A percentile compares a stretch with the other conserved stretches of the same genome.
phyloP scores from a whole-genome alignment of 257 asterid genomes.

The Solanum rostratum region DNA sequence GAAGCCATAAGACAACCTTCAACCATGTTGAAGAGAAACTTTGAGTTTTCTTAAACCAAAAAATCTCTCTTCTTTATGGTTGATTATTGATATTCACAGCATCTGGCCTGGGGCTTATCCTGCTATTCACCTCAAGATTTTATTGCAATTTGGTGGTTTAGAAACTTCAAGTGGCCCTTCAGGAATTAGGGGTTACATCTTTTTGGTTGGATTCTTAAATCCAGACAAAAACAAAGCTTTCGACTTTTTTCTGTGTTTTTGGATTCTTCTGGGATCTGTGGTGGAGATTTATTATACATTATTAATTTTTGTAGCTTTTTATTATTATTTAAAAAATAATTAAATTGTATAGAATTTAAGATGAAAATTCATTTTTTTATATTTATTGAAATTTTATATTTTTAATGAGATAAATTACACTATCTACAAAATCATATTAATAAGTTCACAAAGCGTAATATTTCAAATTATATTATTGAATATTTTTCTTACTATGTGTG shows the following conservation, averaged over 20 bases:
- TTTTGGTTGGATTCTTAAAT: conserved; percentile 5
- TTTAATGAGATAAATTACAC: no score
- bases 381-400: no score
- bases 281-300: background rate
- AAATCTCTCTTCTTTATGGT: background rate
- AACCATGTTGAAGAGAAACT: conserved; percentile 24
- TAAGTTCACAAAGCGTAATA: no score
- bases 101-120: conserved; percentile 28
- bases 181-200: background rate
- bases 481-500: no score
- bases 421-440: no score
- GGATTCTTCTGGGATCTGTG: background rate
- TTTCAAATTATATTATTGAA: no score
- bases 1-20: conserved; percentile 72
- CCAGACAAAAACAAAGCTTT: background rate
- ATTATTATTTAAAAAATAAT: no score
- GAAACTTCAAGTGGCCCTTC: background rate
- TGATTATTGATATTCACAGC: background rate
- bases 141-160: conserved; percentile 4
- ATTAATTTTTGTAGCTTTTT: no score
- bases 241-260: background rate
- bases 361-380: no score
- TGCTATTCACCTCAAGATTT: conserved; percentile 36
- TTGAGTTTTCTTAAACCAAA: background rate
- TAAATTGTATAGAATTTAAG: no score